Percentiles rank a stretch among this genome's conserved stretches.
These are phyloP conservation scores for Pezicula rhizophila DNA, from an alignment of 2,329 filamentous ascomycete species.

Conservation along the genomic window DNA sequence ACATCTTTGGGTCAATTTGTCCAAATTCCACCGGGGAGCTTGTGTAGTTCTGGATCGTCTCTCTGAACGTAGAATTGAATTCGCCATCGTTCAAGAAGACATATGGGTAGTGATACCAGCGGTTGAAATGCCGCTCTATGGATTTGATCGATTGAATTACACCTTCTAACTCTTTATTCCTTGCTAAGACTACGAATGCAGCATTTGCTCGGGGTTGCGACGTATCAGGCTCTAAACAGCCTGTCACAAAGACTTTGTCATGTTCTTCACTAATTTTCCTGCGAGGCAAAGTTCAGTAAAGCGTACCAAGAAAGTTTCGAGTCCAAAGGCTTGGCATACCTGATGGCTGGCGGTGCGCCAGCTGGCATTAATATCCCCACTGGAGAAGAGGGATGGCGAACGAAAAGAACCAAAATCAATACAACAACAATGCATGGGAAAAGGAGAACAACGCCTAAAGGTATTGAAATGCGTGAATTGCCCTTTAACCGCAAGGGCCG, in stretches of 20 bases:
- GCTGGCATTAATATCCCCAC: constrained; percentile 82
- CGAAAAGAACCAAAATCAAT: constrained; percentile 82
- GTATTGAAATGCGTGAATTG: constrained; percentile 88
- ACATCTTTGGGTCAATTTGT: constrained; percentile 83
- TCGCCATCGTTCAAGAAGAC: constrained; percentile 97
- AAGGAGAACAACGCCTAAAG: constrained; percentile 83
- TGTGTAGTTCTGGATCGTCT: constrained; percentile 84
- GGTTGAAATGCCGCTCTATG: constrained; percentile 97
- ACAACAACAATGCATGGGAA: constrained; percentile 90
- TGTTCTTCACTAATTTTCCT: constrained; percentile 96
- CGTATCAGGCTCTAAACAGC: constrained; percentile 77
- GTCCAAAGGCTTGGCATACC: constrained; percentile 45
- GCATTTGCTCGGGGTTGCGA: constrained; percentile 81
- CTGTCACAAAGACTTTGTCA: constrained; percentile 92
- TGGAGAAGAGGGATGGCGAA: constrained; percentile 78
- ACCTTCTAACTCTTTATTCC: constrained; percentile 94
- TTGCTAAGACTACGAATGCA: constrained; percentile 88
- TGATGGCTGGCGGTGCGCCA: constrained; percentile 80
- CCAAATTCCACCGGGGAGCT: constrained; percentile 85
- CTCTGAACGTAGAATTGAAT: constrained; percentile 91
- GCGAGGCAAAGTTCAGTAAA: constrained; percentile 10
- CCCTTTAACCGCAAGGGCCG: constrained; percentile 82
- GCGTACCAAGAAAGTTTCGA: not conserved
- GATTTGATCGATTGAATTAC: constrained; percentile 97
- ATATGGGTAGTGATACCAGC: constrained; percentile 98